phyloP scores from a whole-genome alignment of 2,329 filamentous ascomycete genomes.

The Penicillium sp. region DNA sequence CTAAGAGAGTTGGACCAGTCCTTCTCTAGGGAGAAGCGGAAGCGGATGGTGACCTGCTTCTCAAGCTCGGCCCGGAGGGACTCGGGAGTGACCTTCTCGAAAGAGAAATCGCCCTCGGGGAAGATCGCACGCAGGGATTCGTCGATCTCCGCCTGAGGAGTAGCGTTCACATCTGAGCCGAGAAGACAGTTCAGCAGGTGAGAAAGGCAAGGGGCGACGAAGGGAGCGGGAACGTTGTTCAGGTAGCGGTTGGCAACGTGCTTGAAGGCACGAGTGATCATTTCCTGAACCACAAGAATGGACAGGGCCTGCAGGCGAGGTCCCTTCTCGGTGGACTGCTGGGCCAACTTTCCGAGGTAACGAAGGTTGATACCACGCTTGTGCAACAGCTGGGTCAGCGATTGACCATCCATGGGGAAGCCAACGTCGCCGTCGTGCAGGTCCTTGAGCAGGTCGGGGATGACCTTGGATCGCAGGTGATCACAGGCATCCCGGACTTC shows the following conservation, averaged over 20 bases:
- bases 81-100: constrained; percentile 74
- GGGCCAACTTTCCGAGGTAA: constrained; percentile 84
- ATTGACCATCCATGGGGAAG: constrained; percentile 98
- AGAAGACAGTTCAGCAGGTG: constrained; percentile 94
- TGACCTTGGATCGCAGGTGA: constrained; percentile 71
- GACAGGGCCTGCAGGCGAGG: constrained; percentile 73
- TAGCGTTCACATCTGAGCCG: constrained; percentile 70
- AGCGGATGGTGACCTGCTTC: constrained; percentile 69
- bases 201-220: constrained; percentile 74
- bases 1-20: constrained; percentile 68
- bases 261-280: constrained; percentile 95
- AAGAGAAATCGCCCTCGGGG: constrained; percentile 75
- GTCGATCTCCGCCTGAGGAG: constrained; percentile 76
- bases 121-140: constrained; percentile 72
- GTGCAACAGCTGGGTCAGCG: constrained; percentile 82
- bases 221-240: constrained; percentile 72
- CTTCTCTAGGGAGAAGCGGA: constrained; percentile 68
- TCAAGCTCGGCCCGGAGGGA: constrained; percentile 67
- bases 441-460: constrained; percentile 83
- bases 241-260: constrained; percentile 79
- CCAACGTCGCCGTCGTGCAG: constrained; percentile 89
- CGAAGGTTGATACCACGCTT: constrained; percentile 96
- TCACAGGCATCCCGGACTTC: constrained; percentile 82
- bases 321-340: constrained; percentile 64
- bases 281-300: constrained; percentile 80